Conservation (phyloP, 805 yeast genomes). For the Grigorovia jiainica region DNA sequence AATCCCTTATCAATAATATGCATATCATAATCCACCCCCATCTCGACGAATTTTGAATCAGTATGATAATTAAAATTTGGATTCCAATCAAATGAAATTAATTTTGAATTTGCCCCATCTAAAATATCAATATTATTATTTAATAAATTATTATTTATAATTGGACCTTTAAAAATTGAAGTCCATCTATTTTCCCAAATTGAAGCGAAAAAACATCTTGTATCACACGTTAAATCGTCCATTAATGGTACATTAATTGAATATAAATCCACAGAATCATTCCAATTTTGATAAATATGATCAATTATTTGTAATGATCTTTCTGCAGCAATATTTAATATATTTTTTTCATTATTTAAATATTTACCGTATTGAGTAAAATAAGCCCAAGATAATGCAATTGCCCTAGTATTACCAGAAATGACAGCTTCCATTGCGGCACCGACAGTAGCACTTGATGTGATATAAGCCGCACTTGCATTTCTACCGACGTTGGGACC, state of each 20-base stretch:
- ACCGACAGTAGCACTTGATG: constrained; percentile 92
- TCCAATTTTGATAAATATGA: constrained; percentile 53
- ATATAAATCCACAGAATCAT: constrained; percentile 48
- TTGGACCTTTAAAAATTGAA: constrained; percentile 40
- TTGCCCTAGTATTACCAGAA: constrained; percentile 47
- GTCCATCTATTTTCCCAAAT: constrained; percentile 76
- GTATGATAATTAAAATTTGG: constrained; percentile 58
- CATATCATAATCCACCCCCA: constrained; percentile 42
- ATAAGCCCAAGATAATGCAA: constrained; percentile 86
- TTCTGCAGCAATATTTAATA: constrained; percentile 55
- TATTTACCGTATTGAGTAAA: constrained; percentile 35
- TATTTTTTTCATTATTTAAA: constrained; percentile 34
- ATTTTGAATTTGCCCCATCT: constrained; percentile 35
- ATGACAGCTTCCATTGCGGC: constrained; percentile 93
- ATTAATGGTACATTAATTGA: constrained; percentile 76
- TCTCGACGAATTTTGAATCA: constrained; percentile 8
- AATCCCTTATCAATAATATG: constrained; percentile 56
- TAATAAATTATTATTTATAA: constrained; percentile 5
- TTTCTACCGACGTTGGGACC: constrained; percentile 97
- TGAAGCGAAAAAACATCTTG: constrained; percentile 67
- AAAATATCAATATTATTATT: constrained; percentile 34
- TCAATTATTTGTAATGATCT: constrained; percentile 56
- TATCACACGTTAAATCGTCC: constrained; percentile 39
- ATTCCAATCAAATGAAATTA: constrained; percentile 61
- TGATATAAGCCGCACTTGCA: constrained; percentile 76